Evolutionary conservation across 805 yeast genomes (phyloP).

Genomic region (Osmozyma mogii): DNA sequence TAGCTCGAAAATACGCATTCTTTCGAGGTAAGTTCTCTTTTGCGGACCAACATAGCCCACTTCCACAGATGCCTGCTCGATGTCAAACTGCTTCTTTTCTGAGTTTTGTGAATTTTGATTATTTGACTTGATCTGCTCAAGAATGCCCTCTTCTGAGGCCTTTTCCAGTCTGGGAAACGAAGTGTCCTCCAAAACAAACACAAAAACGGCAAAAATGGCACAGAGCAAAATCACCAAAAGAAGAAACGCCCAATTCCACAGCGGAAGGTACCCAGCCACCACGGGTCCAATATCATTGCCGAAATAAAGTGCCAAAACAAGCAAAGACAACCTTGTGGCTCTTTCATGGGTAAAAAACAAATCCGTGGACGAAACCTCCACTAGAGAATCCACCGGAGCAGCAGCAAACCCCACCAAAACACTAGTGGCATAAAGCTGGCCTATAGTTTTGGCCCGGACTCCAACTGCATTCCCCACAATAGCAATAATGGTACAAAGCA

Average conservation of each 20-base stretch:
- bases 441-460: slow-evolving; percentile 17
- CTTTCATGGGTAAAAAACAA: slow-evolving; percentile 39
- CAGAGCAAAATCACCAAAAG: slow-evolving; percentile 29
- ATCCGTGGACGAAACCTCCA: slow-evolving; percentile 37
- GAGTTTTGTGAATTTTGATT: no score
- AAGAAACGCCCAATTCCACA: slow-evolving; percentile 38
- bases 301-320: slow-evolving; percentile 34
- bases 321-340: slow-evolving; percentile 24
- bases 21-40: slow-evolving; percentile 31
- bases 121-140: slow-evolving; percentile 24
- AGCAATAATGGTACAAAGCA: slow-evolving; percentile 16
- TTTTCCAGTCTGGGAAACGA: slow-evolving; percentile 28
- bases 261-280: slow-evolving; percentile 35
- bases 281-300: slow-evolving; percentile 40
- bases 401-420: slow-evolving; percentile 30
- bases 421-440: slow-evolving; percentile 14
- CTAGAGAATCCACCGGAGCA: slow-evolving; percentile 40
- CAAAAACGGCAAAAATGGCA: slow-evolving; percentile 20
- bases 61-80: no score
- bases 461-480: slow-evolving; percentile 21
- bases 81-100: no score
- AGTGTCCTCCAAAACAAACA: slow-evolving; percentile 38
- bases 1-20: slow-evolving; percentile 30
- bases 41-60: slow-evolving; percentile 7
- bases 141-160: slow-evolving; percentile 22